phyloP scores from a whole-genome alignment of 108 stramenopile species.

The Nannochloropsis granulata region DNA sequence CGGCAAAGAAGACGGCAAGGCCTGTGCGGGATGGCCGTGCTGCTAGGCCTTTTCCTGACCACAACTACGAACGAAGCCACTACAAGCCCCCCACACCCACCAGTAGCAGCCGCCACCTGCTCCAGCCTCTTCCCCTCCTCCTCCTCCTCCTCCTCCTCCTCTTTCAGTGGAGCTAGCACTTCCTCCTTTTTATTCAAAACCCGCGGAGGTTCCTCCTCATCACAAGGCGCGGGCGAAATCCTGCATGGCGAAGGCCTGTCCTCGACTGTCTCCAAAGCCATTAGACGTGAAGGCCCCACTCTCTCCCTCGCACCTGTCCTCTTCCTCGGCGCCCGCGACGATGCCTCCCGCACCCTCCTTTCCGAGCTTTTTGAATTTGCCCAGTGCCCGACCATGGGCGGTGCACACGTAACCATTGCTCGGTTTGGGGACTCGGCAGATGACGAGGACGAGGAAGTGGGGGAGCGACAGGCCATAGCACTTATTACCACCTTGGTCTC shows the following conservation, averaged over 20 bases:
- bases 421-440: not conserved
- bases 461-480: not conserved
- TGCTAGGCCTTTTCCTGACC: too few species aligned
- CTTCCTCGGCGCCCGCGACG: not conserved
- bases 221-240: not conserved
- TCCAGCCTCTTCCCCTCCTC: too few species aligned
- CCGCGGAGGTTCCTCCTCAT: not conserved
- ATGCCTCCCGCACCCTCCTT: not conserved
- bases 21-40: too few species aligned
- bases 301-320: not conserved
- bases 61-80: too few species aligned
- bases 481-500: not conserved
- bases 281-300: not conserved
- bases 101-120: too few species aligned
- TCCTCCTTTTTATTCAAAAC: not conserved
- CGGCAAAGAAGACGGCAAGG: too few species aligned
- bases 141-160: not conserved
- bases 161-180: too few species aligned
- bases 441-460: not conserved
- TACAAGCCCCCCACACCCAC: too few species aligned
- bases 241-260: not conserved
- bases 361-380: not conserved
- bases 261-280: not conserved
- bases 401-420: not conserved
- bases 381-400: not conserved